A percentile compares a stretch with the other conserved stretches of the same genome.
These are phyloP conservation scores for Dacryopinax primogenitus DNA, from an alignment of 768 basidiomycete genomes.

Conservation along the genomic window DNA sequence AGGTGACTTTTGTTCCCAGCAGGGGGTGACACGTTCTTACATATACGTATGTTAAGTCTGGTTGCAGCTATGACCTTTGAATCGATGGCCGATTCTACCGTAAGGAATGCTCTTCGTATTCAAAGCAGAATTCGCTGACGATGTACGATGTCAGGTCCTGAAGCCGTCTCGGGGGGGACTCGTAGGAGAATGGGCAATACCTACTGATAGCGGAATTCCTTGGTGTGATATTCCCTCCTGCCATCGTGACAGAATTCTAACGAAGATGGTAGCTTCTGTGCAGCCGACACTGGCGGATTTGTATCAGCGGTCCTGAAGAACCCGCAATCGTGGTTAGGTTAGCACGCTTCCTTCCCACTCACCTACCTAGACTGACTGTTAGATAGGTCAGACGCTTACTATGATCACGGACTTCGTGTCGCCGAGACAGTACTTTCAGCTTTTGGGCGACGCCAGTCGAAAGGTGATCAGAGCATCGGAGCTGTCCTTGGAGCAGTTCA, in stretches of 20 bases:
- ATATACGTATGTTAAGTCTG: not conserved
- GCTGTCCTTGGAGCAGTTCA: not conserved
- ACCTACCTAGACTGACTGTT: not conserved
- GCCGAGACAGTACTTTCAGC: conserved; percentile 1
- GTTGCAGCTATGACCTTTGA: not conserved
- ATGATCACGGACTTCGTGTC: conserved; percentile 5
- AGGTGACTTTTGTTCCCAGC: not conserved
- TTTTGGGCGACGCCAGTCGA: not conserved
- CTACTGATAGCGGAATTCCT: not conserved
- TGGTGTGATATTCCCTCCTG: not conserved
- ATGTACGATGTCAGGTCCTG: not conserved
- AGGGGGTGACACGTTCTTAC: not conserved
- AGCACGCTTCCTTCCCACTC: not conserved
- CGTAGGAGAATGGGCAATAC: not conserved
- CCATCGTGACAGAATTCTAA: not conserved
- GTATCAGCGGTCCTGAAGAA: not conserved
- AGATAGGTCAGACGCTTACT: not conserved
- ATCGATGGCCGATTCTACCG: conserved; percentile 3
- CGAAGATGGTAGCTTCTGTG: not conserved
- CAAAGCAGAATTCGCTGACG: not conserved
- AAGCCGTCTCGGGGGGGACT: not conserved
- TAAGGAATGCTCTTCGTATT: not conserved
- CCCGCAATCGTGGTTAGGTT: not conserved
- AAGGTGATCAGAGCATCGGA: not conserved
- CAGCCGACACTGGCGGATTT: conserved; percentile 1